phyloP scores from a whole-genome alignment of 1,139 yeast species.

The Sugiyamaella japonica region DNA sequence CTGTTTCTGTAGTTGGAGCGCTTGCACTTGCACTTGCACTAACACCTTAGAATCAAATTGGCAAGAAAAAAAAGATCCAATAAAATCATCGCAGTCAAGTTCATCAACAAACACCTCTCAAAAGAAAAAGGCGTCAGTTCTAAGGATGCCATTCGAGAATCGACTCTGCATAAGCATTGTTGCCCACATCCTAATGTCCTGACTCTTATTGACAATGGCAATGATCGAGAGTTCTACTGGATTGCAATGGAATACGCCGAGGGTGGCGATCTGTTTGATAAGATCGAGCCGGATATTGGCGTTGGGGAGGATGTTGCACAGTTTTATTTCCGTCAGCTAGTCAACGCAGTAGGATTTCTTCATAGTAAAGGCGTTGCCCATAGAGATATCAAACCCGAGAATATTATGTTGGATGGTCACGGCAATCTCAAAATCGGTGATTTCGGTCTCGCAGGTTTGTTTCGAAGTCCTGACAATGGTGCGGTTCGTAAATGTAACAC shows the following conservation, averaged over 20 bases:
- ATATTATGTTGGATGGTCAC: conserved; percentile 68
- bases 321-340: conserved; percentile 61
- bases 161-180: conserved; percentile 55
- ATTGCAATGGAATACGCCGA: conserved; percentile 64
- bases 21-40: no score
- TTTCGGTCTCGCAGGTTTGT: conserved; percentile 80
- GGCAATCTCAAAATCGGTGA: conserved; percentile 75
- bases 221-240: conserved; percentile 56
- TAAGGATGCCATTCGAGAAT: conserved; percentile 53
- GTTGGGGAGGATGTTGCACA: conserved; percentile 66
- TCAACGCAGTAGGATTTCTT: conserved; percentile 52
- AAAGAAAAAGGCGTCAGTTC: conserved; percentile 47
- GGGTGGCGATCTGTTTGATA: conserved; percentile 72
- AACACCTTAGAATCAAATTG: conserved; percentile 13
- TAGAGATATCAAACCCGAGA: conserved; percentile 83
- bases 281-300: conserved; percentile 72
- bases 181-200: conserved; percentile 59
- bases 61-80: conserved; percentile 36
- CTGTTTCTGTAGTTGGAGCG: not conserved
- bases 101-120: conserved; percentile 53
- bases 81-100: conserved; percentile 54
- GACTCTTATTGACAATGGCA: conserved; percentile 52
- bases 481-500: conserved; percentile 69
- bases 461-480: conserved; percentile 89
- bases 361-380: conserved; percentile 69